Evolutionary conservation across 129 eudicot species (phyloP).

Genomic region (Pulicaria dysenterica): DNA sequence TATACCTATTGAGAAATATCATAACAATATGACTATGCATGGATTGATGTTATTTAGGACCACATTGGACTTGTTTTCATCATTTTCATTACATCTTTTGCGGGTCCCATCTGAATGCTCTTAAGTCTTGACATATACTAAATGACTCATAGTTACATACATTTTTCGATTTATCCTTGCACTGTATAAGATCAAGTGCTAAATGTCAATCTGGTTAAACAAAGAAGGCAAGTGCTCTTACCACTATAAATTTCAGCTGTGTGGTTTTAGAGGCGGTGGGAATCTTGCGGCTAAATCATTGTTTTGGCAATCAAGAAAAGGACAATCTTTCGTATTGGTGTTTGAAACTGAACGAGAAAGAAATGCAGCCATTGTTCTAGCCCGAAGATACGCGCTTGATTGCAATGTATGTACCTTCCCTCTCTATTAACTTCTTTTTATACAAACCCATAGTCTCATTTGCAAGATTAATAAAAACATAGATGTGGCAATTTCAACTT

Average conservation of each 20-base stretch:
- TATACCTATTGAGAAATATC: constrained; percentile 5
- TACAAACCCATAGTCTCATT: background rate
- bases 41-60: too few species aligned
- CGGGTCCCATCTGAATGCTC: constrained; percentile 12
- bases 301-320: constrained; percentile 95
- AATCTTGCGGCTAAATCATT: constrained; percentile 89
- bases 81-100: background rate
- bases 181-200: constrained; percentile 13
- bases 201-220: background rate
- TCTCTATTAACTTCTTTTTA: constrained; percentile 1
- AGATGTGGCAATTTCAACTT: too few species aligned
- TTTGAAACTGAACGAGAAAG: constrained; percentile 86
- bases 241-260: constrained; percentile 52
- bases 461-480: background rate
- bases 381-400: constrained; percentile 83
- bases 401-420: constrained; percentile 63
- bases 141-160: background rate
- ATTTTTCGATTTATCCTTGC: background rate
- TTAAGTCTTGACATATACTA: background rate
- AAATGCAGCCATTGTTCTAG: constrained; percentile 76
- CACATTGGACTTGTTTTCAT: background rate
- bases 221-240: constrained; percentile 2
- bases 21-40: background rate
- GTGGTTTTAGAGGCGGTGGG: constrained; percentile 97
- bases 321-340: constrained; percentile 78